Conservation (phyloP, 305 asterid genomes). For the Fraxinus platypoda region DNA sequence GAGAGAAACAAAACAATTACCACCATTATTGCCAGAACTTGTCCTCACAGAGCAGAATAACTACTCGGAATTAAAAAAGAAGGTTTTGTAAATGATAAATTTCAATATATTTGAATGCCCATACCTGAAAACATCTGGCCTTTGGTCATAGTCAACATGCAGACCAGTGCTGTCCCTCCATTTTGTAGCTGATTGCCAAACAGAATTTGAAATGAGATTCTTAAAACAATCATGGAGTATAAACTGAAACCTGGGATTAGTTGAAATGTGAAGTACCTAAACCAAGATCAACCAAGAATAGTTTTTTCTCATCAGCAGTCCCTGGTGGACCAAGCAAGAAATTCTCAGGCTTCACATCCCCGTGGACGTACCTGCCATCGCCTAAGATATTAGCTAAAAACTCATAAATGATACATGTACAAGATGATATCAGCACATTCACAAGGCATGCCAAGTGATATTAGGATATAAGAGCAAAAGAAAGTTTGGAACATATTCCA, state of each 20-base stretch:
- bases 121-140: conserved; percentile 86
- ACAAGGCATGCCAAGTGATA: neutral
- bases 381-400: conserved; percentile 22
- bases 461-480: neutral
- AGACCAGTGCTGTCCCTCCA: conserved; percentile 65
- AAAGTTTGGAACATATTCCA: neutral
- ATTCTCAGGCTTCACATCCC: conserved; percentile 94
- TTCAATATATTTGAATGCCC: neutral
- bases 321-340: conserved; percentile 80
- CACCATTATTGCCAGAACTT: conserved; percentile 2
- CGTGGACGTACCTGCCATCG: conserved; percentile 70
- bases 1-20: conserved; percentile 30
- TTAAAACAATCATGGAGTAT: conserved; percentile 10
- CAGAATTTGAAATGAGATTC: conserved; percentile 13
- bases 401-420: neutral
- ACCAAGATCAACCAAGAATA: conserved; percentile 88
- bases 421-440: neutral
- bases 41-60: neutral
- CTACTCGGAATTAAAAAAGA: neutral
- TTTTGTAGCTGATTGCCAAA: conserved; percentile 56
- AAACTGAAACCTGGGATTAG: conserved; percentile 13
- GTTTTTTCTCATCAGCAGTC: conserved; percentile 71
- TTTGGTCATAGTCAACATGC: conserved; percentile 85
- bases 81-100: neutral
- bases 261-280: conserved; percentile 53